phyloP scores from a whole-genome alignment of 805 yeast species.

The Candida sonorensis region DNA sequence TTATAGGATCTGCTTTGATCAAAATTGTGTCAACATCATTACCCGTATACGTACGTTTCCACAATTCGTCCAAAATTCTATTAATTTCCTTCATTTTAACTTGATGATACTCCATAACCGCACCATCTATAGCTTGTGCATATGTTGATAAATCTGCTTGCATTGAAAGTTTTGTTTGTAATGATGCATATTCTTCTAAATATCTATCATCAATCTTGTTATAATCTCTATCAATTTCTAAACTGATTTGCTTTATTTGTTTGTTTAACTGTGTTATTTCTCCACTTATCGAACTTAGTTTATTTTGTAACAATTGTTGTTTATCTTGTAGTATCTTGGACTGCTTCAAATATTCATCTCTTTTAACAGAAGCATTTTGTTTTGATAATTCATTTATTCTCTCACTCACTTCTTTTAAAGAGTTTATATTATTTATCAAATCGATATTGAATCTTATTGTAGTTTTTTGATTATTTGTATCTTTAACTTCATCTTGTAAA shows the following conservation, averaged over 20 bases:
- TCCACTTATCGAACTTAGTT: conserved; percentile 72
- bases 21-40: conserved; percentile 90
- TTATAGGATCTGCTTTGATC: conserved; percentile 70
- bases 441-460: conserved; percentile 40
- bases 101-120: conserved; percentile 89
- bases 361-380: conserved; percentile 47
- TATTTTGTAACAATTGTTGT: conserved; percentile 50
- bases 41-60: conserved; percentile 93
- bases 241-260: conserved; percentile 49
- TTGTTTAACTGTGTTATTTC: conserved; percentile 78
- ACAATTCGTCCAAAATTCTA: conserved; percentile 77
- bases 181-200: conserved; percentile 62
- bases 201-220: conserved; percentile 57
- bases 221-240: conserved; percentile 67
- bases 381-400: conserved; percentile 28
- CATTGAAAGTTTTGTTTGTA: conserved; percentile 69
- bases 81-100: conserved; percentile 91
- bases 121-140: conserved; percentile 80
- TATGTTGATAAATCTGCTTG: conserved; percentile 78
- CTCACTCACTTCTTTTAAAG: no score
- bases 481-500: conserved; percentile 44
- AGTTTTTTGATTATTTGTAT: conserved; percentile 55
- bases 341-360: conserved; percentile 54
- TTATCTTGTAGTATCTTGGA: conserved; percentile 42
- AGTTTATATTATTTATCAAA: no score